Evolutionary conservation across 2,329 filamentous ascomycete genomes (phyloP).

Genomic region (Teratosphaeria gauchensis): DNA sequence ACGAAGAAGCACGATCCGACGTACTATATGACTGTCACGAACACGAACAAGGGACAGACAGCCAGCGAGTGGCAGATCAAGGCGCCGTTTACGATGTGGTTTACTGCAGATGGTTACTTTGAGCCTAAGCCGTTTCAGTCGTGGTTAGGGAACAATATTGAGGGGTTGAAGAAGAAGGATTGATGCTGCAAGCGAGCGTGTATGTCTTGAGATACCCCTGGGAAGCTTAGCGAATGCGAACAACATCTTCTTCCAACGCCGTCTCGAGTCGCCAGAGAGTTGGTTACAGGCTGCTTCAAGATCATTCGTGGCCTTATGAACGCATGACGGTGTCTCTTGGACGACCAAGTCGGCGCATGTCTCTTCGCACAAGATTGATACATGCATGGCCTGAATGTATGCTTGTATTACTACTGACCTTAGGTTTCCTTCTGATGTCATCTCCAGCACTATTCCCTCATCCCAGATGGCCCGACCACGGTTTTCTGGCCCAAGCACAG

Average conservation of each 20-base stretch:
- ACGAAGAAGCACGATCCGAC: slow-evolving; percentile 71
- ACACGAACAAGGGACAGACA: slow-evolving; percentile 24
- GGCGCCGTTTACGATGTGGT: slow-evolving; percentile 65
- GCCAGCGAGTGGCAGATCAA: slow-evolving; percentile 37
- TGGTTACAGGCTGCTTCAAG: neutral
- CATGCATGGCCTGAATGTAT: too few species aligned
- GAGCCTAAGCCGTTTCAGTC: slow-evolving; percentile 68
- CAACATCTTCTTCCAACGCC: neutral
- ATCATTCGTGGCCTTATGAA: neutral
- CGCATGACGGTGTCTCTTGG: neutral
- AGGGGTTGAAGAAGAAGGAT: slow-evolving; percentile 17
- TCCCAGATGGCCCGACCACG: too few species aligned
- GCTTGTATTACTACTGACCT: too few species aligned
- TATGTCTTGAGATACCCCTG: neutral
- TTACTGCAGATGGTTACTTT: slow-evolving; percentile 62
- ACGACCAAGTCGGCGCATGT: neutral
- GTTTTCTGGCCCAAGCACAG: slow-evolving; percentile 60
- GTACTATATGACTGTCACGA: slow-evolving; percentile 62
- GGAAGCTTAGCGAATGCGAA: neutral
- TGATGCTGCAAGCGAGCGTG: neutral
- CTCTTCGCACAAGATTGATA: neutral
- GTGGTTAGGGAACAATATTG: slow-evolving; percentile 60
- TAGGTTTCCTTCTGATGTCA: too few species aligned
- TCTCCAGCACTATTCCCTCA: too few species aligned
- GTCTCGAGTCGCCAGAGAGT: neutral